Percentiles rank a stretch among this genome's conserved stretches.
These are phyloP conservation scores for Phytophthora gonapodyides DNA, from an alignment of 352 stramenopile species.

Conservation along the genomic window DNA sequence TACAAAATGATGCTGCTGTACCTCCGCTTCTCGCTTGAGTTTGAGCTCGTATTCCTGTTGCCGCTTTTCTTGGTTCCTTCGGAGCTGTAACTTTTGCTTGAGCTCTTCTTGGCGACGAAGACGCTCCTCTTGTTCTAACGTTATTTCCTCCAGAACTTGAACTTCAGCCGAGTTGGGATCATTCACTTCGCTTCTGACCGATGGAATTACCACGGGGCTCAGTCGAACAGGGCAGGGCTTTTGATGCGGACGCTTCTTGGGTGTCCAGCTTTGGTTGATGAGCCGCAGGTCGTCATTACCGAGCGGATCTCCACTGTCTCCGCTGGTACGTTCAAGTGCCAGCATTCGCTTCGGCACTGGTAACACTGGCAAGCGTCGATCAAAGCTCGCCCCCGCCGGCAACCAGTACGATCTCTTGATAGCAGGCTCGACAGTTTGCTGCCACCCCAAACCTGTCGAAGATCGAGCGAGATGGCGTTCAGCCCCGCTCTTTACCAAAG, in stretches of 20 bases:
- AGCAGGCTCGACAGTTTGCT: constrained; percentile 18
- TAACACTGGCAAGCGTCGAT: constrained; percentile 47
- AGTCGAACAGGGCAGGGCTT: constrained; percentile 49
- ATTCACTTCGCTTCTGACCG: constrained; percentile 5
- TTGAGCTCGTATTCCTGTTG: constrained; percentile 43
- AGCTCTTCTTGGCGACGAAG: constrained; percentile 49
- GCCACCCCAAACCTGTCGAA: constrained; percentile 29
- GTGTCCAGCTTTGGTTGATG: constrained; percentile 33
- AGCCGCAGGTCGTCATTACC: constrained; percentile 19
- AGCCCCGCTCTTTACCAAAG: constrained; percentile 6
- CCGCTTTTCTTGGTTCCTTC: constrained; percentile 43
- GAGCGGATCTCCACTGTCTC: constrained; percentile 5
- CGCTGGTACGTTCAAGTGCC: constrained; percentile 12
- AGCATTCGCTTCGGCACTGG: constrained; percentile 36
- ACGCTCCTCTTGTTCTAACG: constrained; percentile 32
- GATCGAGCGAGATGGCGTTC: constrained; percentile 16
- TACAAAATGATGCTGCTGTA: constrained; percentile 7
- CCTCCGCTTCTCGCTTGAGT: constrained; percentile 41
- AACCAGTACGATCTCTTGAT: constrained; percentile 81
- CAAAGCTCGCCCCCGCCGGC: constrained; percentile 53
- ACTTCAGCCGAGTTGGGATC: constrained; percentile 2
- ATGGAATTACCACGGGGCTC: constrained; percentile 38
- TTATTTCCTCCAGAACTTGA: constrained; percentile 2
- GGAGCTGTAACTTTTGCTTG: constrained; percentile 47
- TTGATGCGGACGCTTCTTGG: constrained; percentile 51